Conservation (phyloP, 129 eudicot species). For the Flaveria robusta region DNA sequence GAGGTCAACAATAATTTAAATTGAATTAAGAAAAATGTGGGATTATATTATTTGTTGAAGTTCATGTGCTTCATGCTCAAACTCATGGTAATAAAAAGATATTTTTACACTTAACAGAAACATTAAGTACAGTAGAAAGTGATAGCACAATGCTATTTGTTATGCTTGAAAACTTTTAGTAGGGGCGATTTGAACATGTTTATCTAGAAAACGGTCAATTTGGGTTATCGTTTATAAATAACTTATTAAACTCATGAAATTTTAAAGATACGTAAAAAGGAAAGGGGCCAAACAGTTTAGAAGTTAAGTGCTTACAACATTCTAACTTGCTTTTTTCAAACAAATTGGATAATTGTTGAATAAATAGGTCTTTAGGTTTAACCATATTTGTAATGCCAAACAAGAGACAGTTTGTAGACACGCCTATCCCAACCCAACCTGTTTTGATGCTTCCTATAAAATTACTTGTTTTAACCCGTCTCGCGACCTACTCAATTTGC, state of each 20-base stretch:
- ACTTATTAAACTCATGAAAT: conserved; percentile 7
- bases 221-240: not conserved
- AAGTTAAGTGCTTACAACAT: not conserved
- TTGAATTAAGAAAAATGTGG: conserved; percentile 15
- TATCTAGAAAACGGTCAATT: not conserved
- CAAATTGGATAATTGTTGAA: not conserved
- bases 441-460: not conserved
- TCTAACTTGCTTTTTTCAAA: not conserved
- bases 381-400: not conserved
- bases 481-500: not conserved
- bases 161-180: conserved; percentile 5
- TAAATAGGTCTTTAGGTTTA: not conserved
- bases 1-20: conserved; percentile 29
- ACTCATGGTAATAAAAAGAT: not conserved
- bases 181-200: not conserved
- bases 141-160: conserved; percentile 21
- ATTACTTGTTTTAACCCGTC: not conserved
- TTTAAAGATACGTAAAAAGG: not conserved
- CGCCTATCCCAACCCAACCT: not conserved
- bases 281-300: not conserved
- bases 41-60: not conserved
- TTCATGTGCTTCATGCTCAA: conserved; percentile 9
- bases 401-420: not conserved
- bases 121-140: conserved; percentile 12
- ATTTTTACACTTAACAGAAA: not conserved